Percentiles rank a stretch among this genome's conserved stretches.
These are phyloP conservation scores for Leccinum variicolor DNA, from an alignment of 768 basidiomycete species.

Conservation along the genomic window DNA sequence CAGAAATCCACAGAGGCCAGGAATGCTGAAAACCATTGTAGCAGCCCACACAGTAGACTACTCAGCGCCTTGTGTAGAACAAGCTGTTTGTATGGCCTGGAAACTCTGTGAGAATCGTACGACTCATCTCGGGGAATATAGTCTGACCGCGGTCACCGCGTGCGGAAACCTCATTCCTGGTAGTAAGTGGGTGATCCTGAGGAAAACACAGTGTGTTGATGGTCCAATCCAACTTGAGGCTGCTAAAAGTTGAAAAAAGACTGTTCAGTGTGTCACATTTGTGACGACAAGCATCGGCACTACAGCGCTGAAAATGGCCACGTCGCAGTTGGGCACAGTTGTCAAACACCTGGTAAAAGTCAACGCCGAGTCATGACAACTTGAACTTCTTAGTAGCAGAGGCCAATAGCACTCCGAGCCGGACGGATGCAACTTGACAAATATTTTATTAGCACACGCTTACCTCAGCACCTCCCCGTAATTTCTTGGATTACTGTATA, in stretches of 20 bases:
- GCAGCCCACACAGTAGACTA: slow-evolving; percentile 5
- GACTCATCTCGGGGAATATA: not conserved
- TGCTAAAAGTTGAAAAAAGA: not conserved
- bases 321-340: no score
- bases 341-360: no score
- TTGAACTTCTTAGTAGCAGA: no score
- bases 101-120: not conserved
- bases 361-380: no score
- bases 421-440: no score
- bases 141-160: slow-evolving; percentile 15
- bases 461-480: no score
- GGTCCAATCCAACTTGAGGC: not conserved
- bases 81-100: slow-evolving; percentile 11
- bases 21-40: slow-evolving; percentile 20
- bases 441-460: no score
- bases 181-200: not conserved
- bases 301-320: no score
- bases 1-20: slow-evolving; percentile 19
- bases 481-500: no score
- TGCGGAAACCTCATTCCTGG: not conserved
- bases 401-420: no score
- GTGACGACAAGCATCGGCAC: no score
- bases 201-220: not conserved
- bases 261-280: no score
- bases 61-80: slow-evolving; percentile 2